These are phyloP conservation scores for Novakomyces olei DNA, from an alignment of 805 yeast species.

Conservation along the genomic window DNA sequence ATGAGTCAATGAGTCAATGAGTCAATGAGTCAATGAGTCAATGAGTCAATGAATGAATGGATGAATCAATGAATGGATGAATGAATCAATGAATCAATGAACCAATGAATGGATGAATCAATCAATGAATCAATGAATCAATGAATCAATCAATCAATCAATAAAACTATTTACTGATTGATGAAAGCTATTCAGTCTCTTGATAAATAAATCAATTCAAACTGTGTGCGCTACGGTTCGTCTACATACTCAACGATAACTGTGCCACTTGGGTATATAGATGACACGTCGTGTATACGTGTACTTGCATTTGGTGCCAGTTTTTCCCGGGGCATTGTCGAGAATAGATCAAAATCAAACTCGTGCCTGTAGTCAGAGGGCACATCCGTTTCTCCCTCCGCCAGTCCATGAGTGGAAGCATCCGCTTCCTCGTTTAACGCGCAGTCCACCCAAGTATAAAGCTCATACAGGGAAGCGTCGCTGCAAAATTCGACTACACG, in stretches of 20 bases:
- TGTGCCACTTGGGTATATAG: constrained; percentile 44
- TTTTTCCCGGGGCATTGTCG: constrained; percentile 36
- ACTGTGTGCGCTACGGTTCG: too few species aligned
- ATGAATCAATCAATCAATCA: too few species aligned
- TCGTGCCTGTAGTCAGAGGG: constrained; percentile 24
- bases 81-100: too few species aligned
- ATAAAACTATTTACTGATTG: too few species aligned
- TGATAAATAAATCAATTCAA: too few species aligned
- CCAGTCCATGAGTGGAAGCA: constrained; percentile 2
- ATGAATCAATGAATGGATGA: too few species aligned
- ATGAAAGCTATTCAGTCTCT: too few species aligned
- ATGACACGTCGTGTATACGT: constrained; percentile 11
- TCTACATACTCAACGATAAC: constrained; percentile 26
- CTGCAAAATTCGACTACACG: not conserved
- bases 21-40: too few species aligned
- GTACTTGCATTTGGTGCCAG: constrained; percentile 13
- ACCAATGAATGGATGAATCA: too few species aligned
- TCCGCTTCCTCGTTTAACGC: not conserved
- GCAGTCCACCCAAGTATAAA: constrained; percentile 1
- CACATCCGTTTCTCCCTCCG: constrained; percentile 13
- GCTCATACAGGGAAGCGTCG: not conserved
- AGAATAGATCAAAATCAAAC: constrained; percentile 28
- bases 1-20: too few species aligned
- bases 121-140: too few species aligned
- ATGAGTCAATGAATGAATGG: too few species aligned